Percentiles rank a stretch among this genome's conserved stretches.
These are phyloP conservation scores for Pichia sp. DNA, from an alignment of 1,139 yeast species.

Conservation along the genomic window DNA sequence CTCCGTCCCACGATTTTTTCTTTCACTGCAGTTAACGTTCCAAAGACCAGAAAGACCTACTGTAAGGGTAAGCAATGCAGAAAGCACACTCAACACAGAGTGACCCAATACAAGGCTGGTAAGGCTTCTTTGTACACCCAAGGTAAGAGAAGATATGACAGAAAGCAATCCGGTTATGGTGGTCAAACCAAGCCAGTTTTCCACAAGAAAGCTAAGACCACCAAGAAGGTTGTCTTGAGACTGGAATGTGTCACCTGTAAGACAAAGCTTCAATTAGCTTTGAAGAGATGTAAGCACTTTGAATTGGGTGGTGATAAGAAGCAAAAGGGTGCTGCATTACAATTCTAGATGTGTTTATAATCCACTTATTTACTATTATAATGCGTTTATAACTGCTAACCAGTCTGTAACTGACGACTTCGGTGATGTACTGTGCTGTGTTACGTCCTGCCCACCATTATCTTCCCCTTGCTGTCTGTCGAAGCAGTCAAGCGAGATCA, in stretches of 20 bases:
- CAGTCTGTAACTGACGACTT: neutral
- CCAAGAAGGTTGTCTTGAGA: conserved; percentile 99
- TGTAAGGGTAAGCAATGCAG: conserved; percentile 99
- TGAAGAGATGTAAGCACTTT: conserved; percentile 99
- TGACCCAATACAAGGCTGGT: conserved; percentile 99
- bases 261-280: conserved; percentile 96
- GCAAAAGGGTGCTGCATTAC: conserved; percentile 77
- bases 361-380: conserved; percentile 4
- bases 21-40: conserved; percentile 83
- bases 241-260: conserved; percentile 98
- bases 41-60: conserved; percentile 99
- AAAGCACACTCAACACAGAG: conserved; percentile 99
- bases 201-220: conserved; percentile 99
- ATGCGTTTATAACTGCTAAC: conserved; percentile 6
- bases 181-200: conserved; percentile 99
- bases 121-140: conserved; percentile 98
- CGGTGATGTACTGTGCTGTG: too few species aligned
- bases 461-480: neutral
- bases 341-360: conserved; percentile 29
- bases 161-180: conserved; percentile 99
- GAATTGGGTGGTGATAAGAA: conserved; percentile 99
- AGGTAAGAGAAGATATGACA: conserved; percentile 99
- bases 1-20: neutral
- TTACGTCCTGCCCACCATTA: too few species aligned
- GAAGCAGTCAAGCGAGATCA: neutral